phyloP scores from a whole-genome alignment of 2,329 filamentous ascomycete species.

The Ascosphaera apis region DNA sequence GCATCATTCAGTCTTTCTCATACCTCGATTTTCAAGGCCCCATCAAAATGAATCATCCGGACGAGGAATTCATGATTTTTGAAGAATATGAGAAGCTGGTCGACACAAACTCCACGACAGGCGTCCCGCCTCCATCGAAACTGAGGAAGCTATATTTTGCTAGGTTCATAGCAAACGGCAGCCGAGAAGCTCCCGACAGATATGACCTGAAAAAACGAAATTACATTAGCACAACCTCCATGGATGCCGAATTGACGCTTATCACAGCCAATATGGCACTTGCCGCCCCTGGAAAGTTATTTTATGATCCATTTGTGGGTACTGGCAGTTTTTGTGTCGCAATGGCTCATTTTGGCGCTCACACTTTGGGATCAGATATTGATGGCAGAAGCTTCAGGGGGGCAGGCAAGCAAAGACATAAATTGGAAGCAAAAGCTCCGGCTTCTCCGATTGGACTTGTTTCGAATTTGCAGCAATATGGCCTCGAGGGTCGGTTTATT shows the following conservation, averaged over 20 bases:
- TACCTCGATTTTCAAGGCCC: constrained; percentile 59
- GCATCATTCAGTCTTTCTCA: constrained; percentile 58
- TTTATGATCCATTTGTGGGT: constrained; percentile 89
- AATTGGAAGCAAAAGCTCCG: constrained; percentile 12
- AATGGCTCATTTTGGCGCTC: constrained; percentile 70
- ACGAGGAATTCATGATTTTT: constrained; percentile 55
- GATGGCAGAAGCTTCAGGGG: constrained; percentile 63
- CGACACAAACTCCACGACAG: constrained; percentile 1
- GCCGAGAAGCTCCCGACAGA: constrained; percentile 41
- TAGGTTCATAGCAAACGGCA: constrained; percentile 42
- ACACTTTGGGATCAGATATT: constrained; percentile 73
- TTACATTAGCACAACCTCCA: constrained; percentile 90
- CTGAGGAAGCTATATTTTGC: constrained; percentile 48
- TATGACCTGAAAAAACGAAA: constrained; percentile 82
- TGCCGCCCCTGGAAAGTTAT: constrained; percentile 58
- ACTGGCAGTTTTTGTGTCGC: constrained; percentile 85
- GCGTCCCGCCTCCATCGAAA: constrained; percentile 10
- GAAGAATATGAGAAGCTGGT: constrained; percentile 40
- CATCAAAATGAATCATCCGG: constrained; percentile 51
- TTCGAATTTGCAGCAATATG: constrained; percentile 73
- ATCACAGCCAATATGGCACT: constrained; percentile 80
- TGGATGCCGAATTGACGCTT: constrained; percentile 85
- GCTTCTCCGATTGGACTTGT: constrained; percentile 18
- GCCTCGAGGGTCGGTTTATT: constrained; percentile 38
- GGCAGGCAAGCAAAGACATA: constrained; percentile 30